Evolutionary conservation across 441 rosid species (phyloP), one percentile per base, ranked within the genome.

Genomic region (Brassica balearica): DNA sequence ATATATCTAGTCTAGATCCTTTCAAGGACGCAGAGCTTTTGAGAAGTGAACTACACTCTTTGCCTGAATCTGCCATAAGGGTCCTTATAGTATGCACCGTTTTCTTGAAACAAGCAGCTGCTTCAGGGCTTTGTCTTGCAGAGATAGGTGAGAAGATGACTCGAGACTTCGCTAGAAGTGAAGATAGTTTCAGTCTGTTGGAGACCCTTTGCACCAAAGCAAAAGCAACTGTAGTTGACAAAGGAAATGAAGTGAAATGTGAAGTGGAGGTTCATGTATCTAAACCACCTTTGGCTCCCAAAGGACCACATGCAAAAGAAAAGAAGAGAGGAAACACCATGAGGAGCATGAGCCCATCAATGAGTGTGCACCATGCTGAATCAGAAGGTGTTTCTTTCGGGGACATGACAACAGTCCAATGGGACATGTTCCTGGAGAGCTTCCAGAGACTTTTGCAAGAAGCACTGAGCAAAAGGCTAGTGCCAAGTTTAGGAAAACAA

Each of bases 61-160:
- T 95, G 64, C 84, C 86, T 65, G 97, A 90, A 82, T 87, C 97
- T 8, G 90, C 94, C n/a, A 77, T 93, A 72, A 80, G 95, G 56
- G 88, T 91, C 73, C 90, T 91, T 4, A 65, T 93, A 12, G 79
- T 95, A 58, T 93, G 98, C 81, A 95, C 98, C 15, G 75, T 87
- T 59, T 93, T 95, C 86, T 73, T 95, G 69, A 93, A 93, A 81
- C 84, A 69, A 81, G 88, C 96, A 6, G 92, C 90, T n/a, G 83
- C 83, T 56, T 84, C 86, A 7, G 97, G 98, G 65, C 87, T 91
- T 61, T 90, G 91, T 80, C 96, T 95, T 4, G 90, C 91, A 0
- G 94, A 90, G 59, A 91, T 93, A 73, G 99, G 98, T 6, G 85
- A 89, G 83, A 90, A 88, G 92, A 89, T 93, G 97, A 90, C 91